phyloP scores from a whole-genome alignment of 2,329 filamentous ascomycete species.

The Ophiostoma ulmi region DNA sequence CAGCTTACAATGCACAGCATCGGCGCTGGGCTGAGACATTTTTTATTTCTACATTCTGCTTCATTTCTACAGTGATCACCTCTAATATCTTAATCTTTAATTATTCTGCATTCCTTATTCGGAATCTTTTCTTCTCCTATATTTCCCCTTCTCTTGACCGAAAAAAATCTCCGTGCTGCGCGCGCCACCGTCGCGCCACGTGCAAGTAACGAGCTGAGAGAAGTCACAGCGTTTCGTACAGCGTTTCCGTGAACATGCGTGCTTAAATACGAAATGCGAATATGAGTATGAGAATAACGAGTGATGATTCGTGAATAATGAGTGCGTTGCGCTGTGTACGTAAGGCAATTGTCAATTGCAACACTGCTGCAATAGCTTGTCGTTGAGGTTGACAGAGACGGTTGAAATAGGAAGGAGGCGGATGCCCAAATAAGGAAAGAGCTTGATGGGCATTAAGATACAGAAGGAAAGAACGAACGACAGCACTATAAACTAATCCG shows the following conservation, averaged over 20 bases:
- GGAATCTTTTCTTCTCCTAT: too few relatives aligned
- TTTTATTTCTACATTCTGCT: background rate
- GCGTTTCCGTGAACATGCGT: too few relatives aligned
- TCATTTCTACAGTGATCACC: background rate
- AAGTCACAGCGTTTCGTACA: background rate
- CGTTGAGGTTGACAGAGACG: too few relatives aligned
- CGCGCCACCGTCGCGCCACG: background rate
- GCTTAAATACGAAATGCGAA: too few relatives aligned
- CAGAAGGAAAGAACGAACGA: background rate
- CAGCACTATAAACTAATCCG: background rate
- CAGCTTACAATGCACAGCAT: background rate
- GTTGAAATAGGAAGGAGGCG: background rate
- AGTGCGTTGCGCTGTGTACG: background rate
- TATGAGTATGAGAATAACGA: too few relatives aligned
- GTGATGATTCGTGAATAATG: background rate
- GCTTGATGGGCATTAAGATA: background rate
- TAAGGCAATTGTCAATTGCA: background rate
- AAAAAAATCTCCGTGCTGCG: too few relatives aligned
- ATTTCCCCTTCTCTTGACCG: too few relatives aligned
- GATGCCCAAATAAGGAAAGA: background rate
- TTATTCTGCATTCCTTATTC: background rate
- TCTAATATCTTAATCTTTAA: background rate
- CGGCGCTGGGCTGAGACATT: slow-evolving; percentile 6
- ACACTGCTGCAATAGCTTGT: background rate
- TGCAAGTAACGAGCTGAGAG: background rate